Base-by-base conservation (phyloP, 2,329 filamentous ascomycete species). In the Aureobasidium leucospermi region DNA sequence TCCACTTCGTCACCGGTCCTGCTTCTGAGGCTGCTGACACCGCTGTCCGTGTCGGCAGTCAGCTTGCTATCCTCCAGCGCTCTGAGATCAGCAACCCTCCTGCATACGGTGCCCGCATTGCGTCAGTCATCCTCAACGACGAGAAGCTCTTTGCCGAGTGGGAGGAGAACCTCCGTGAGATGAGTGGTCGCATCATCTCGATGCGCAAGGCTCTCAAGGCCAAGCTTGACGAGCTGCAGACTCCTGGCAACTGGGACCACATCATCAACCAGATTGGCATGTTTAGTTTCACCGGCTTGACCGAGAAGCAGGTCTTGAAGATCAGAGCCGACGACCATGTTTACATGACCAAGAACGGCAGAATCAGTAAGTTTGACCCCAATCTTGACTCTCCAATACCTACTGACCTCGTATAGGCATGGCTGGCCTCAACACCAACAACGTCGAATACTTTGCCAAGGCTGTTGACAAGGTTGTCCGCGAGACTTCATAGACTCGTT, bases 191-290 rank as follows among this genome's bases (percentile, higher is more conserved):
- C 64, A 99, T 99, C 78, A 93, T 89, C 65, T 83, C 84, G 70
- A 99, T 97, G 94, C 86, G 94, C 64, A 85, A 84, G 69, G 84
- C 83, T 3, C 78, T 99, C 67, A 84, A 90, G 53, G 76, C 78
- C 59, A 90, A 92, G 75, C 84, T 99, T 10, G 93, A 97, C 76
- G 84, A 86, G 69, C 82, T 93, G 61, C 85, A 84, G 32, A 96
- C 94, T 0, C 93, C 93, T 0, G 93, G 93, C 34, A 88, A 83
- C 13, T 99, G 94, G 94, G 90, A 92, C 70, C 94, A 99, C 77
- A 96, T 99, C 73, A 96, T 92, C 15, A 89, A 95, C 69, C 94
- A 99, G 81, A 99, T 99, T 71, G 94, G 94, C 78, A 99, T 99
- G 94, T 99, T 99, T 78, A 93, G 87, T 74, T 99, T 96, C 74